A percentile compares a stretch with the other conserved stretches of the same genome.
phyloP scores from a whole-genome alignment of 352 stramenopile species.

The Phytopythium kandeliae region DNA sequence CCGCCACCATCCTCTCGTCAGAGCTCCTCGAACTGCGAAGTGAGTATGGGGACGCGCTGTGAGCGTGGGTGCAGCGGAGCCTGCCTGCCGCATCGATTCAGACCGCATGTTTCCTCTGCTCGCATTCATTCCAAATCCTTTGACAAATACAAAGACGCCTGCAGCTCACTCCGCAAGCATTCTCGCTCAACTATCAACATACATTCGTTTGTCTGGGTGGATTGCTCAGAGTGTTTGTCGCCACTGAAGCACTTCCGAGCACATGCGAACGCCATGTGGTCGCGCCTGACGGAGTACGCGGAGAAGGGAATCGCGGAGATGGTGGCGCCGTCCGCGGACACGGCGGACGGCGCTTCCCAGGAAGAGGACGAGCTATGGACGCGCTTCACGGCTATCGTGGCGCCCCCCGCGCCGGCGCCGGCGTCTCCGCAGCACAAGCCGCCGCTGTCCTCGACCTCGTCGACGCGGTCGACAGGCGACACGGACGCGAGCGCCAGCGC shows the following conservation, averaged over 20 bases:
- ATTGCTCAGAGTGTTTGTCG: no score
- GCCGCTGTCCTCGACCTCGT: not conserved
- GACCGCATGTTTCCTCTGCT: no score
- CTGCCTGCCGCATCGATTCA: no score
- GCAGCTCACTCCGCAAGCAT: no score
- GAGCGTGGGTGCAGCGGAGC: no score
- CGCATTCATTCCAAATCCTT: no score
- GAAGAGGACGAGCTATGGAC: conserved; percentile 30
- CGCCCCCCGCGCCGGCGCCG: conserved; percentile 14
- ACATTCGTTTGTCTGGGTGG: no score
- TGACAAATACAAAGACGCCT: no score
- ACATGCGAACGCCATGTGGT: conserved; percentile 42
- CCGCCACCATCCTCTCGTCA: conserved; percentile 17
- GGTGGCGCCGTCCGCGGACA: conserved; percentile 18
- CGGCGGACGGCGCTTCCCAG: conserved; percentile 21
- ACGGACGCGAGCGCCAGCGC: conserved; percentile 1
- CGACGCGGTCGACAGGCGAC: not conserved
- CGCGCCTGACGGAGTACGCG: conserved; percentile 49
- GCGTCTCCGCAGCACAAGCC: conserved; percentile 7
- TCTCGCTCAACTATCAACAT: no score
- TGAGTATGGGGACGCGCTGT: not conserved
- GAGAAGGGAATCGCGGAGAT: conserved; percentile 58
- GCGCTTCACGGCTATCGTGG: conserved; percentile 40
- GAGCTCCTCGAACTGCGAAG: no score
- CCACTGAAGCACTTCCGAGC: no score